Evolutionary conservation across 495 filamentous ascomycete genomes (phyloP).

Genomic region (Darksidea phi): DNA sequence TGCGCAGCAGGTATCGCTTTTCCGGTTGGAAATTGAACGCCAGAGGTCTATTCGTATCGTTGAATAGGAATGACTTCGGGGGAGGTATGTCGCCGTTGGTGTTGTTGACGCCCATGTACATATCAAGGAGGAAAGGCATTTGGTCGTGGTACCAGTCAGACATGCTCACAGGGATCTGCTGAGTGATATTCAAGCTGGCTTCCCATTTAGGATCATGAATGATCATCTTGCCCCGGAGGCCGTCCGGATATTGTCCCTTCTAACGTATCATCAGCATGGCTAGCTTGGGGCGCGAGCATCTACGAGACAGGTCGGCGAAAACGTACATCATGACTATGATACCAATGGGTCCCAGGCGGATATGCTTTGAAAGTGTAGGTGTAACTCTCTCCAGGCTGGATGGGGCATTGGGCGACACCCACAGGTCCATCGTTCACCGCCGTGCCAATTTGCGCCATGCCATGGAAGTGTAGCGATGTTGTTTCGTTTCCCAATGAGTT

Average conservation of each 20-base stretch:
- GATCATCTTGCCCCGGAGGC: slow-evolving; percentile 28
- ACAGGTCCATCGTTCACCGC: slow-evolving; percentile 21
- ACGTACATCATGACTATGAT: slow-evolving; percentile 33
- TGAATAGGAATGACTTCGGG: slow-evolving; percentile 29
- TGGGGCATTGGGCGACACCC: slow-evolving; percentile 30
- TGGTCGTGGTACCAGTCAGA: slow-evolving; percentile 34
- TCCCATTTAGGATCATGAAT: slow-evolving; percentile 29
- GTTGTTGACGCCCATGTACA: slow-evolving; percentile 24
- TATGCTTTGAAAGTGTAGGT: slow-evolving; percentile 25
- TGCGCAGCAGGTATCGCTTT: slow-evolving; percentile 26
- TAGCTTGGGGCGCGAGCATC: background rate
- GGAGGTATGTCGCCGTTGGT: slow-evolving; percentile 16
- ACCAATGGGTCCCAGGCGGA: slow-evolving; percentile 39
- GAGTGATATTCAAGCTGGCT: slow-evolving; percentile 12
- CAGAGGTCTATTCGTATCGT: slow-evolving; percentile 13
- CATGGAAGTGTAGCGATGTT: slow-evolving; percentile 32
- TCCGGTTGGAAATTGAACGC: slow-evolving; percentile 17
- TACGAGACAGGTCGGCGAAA: background rate
- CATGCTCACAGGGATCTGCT: slow-evolving; percentile 23
- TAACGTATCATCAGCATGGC: background rate
- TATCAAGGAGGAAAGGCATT: slow-evolving; percentile 20
- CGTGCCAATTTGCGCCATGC: slow-evolving; percentile 23
- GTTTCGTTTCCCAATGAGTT: slow-evolving; percentile 34
- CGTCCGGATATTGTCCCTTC: slow-evolving; percentile 33
- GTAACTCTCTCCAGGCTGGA: slow-evolving; percentile 21